Conservation (phyloP, 192 early-diverging fungal genomes). For the Lunasporangiospora selenospora region DNA sequence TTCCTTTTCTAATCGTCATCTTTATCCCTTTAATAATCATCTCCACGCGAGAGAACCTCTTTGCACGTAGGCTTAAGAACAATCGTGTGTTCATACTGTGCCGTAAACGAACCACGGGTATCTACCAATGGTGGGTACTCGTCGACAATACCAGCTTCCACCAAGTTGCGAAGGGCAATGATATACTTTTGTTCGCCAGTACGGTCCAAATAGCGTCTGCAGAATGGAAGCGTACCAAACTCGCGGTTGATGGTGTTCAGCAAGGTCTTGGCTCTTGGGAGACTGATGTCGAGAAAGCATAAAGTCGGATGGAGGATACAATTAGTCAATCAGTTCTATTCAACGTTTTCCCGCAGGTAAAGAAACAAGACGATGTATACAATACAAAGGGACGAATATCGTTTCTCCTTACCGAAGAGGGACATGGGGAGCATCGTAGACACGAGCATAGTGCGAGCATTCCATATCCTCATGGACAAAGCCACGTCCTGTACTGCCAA, state of each 20-base stretch:
- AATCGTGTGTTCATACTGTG: slow-evolving; percentile 97
- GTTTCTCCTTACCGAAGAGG: slow-evolving; percentile 70
- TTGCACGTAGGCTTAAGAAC: slow-evolving; percentile 89
- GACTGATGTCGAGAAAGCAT: slow-evolving; percentile 43
- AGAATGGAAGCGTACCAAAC: slow-evolving; percentile 96
- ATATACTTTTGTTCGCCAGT: slow-evolving; percentile 91
- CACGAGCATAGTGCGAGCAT: slow-evolving; percentile 89
- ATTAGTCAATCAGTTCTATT: background rate
- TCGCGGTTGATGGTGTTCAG: slow-evolving; percentile 84
- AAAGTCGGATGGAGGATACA: background rate
- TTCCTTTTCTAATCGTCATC: background rate
- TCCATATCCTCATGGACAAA: slow-evolving; percentile 90
- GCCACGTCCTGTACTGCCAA: slow-evolving; percentile 93
- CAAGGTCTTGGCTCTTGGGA: slow-evolving; percentile 77
- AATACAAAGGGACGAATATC: background rate
- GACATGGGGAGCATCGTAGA: slow-evolving; percentile 64
- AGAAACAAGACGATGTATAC: too few species aligned
- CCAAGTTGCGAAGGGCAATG: slow-evolving; percentile 84
- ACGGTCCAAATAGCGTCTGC: slow-evolving; percentile 94
- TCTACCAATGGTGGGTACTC: slow-evolving; percentile 93
- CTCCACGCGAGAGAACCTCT: slow-evolving; percentile 66
- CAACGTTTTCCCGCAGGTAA: background rate
- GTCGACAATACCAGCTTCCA: slow-evolving; percentile 82
- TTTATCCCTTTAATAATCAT: slow-evolving; percentile 38
- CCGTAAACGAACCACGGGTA: slow-evolving; percentile 86